These are phyloP conservation scores for Exophiala oligosperma DNA, from an alignment of 2,329 filamentous ascomycete genomes.

Conservation along the genomic window DNA sequence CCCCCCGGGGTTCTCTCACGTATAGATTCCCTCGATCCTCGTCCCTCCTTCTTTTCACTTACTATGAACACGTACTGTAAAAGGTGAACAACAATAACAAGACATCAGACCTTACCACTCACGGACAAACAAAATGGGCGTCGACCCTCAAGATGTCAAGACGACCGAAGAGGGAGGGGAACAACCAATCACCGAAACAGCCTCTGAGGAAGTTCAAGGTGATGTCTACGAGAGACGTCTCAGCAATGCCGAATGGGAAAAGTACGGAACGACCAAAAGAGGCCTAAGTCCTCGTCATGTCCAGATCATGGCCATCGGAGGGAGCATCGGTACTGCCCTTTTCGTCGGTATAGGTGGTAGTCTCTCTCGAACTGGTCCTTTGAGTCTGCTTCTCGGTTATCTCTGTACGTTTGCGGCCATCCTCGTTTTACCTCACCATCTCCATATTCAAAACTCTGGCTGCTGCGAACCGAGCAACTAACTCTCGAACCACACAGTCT, in stretches of 20 bases:
- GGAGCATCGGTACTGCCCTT: conserved; percentile 38
- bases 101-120: neutral
- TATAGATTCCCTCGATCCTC: too few species aligned
- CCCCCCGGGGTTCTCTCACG: too few species aligned
- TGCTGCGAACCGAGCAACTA: too few species aligned
- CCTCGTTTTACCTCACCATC: conserved; percentile 11
- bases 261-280: neutral
- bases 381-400: conserved; percentile 39
- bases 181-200: neutral
- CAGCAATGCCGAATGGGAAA: neutral
- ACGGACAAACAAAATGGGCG: neutral
- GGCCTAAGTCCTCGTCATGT: conserved; percentile 33
- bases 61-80: too few species aligned
- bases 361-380: conserved; percentile 36
- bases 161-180: neutral
- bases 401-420: conserved; percentile 11
- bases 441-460: neutral
- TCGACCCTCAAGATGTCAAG: neutral
- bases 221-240: neutral
- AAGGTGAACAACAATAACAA: too few species aligned
- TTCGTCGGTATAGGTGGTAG: conserved; percentile 39
- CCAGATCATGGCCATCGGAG: conserved; percentile 42
- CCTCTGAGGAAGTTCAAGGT: neutral
- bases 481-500: neutral
- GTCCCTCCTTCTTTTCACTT: too few species aligned